Conservation (phyloP, 179 eudicot species). For the Vitellaria paradoxa region DNA sequence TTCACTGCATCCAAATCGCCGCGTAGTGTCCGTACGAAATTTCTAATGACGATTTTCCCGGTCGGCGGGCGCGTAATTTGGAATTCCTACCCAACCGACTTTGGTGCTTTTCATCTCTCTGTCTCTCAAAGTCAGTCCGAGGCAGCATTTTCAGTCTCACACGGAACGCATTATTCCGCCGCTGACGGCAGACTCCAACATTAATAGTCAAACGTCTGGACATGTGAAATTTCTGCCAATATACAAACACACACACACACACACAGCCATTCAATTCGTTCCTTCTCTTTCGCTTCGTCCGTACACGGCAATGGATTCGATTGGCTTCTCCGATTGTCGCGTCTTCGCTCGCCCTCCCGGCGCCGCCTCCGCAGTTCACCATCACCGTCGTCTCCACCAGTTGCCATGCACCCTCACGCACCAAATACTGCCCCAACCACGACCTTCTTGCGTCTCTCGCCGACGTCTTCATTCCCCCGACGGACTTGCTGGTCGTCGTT, state of each 20-base stretch:
- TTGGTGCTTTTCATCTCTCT: too few relatives aligned
- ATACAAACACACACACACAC: background rate
- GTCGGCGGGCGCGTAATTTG: too few relatives aligned
- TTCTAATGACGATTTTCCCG: too few relatives aligned
- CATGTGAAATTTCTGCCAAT: background rate
- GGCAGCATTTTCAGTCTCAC: background rate
- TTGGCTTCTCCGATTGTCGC: background rate
- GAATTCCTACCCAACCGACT: too few relatives aligned
- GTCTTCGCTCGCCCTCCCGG: background rate
- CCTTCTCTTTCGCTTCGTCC: background rate
- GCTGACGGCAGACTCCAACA: background rate
- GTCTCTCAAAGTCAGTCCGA: background rate
- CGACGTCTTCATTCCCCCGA: background rate
- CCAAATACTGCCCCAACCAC: background rate
- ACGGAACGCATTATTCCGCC: background rate
- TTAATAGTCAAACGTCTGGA: background rate
- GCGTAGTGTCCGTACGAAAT: too few relatives aligned
- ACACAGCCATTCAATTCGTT: background rate
- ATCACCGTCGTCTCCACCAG: background rate
- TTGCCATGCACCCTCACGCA: background rate
- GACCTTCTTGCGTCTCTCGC: slow-evolving; percentile 6
- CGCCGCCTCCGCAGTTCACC: background rate
- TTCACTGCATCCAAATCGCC: too few relatives aligned
- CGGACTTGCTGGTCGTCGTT: background rate
- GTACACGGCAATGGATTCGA: slow-evolving; percentile 4